phyloP scores from a whole-genome alignment of 2,329 filamentous ascomycete genomes.

The Furcasterigmium furcatum region DNA sequence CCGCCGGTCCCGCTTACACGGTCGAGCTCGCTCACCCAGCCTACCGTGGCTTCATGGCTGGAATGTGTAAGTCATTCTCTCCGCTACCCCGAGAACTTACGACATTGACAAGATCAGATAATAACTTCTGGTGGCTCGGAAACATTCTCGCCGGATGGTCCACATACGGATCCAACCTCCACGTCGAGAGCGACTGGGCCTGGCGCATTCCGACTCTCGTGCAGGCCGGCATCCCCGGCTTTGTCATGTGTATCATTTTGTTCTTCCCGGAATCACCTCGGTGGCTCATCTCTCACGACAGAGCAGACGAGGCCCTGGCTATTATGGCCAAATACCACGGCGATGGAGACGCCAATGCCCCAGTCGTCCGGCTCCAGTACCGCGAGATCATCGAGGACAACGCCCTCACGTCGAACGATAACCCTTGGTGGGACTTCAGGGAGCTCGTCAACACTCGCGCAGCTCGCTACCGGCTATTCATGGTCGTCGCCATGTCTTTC shows the following conservation, averaged over 20 bases:
- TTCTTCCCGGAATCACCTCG: conserved; percentile 69
- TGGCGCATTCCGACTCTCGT: conserved; percentile 59
- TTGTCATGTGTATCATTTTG: conserved; percentile 58
- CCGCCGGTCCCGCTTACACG: conserved; percentile 58
- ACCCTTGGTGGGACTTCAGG: conserved; percentile 58
- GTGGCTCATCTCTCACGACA: conserved; percentile 67
- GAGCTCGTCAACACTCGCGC: conserved; percentile 46
- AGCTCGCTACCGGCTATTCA: conserved; percentile 43
- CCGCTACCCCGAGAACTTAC: no score
- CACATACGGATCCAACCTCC: neutral
- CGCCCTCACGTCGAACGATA: conserved; percentile 44
- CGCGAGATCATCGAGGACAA: conserved; percentile 52
- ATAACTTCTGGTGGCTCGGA: conserved; percentile 43
- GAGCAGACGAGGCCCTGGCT: conserved; percentile 50
- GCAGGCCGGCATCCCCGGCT: conserved; percentile 33
- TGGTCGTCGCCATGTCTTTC: conserved; percentile 49
- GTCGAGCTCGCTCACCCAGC: conserved; percentile 62
- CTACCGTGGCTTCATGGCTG: conserved; percentile 51
- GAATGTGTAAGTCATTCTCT: no score
- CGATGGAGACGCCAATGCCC: conserved; percentile 48
- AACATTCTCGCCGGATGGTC: conserved; percentile 43
- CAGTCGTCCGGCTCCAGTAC: conserved; percentile 54
- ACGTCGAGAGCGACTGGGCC: conserved; percentile 32
- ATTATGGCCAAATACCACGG: conserved; percentile 59
- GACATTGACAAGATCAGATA: conserved; percentile 19